Conservation (phyloP, 805 yeast genomes). For the Candida silvicultrix region DNA sequence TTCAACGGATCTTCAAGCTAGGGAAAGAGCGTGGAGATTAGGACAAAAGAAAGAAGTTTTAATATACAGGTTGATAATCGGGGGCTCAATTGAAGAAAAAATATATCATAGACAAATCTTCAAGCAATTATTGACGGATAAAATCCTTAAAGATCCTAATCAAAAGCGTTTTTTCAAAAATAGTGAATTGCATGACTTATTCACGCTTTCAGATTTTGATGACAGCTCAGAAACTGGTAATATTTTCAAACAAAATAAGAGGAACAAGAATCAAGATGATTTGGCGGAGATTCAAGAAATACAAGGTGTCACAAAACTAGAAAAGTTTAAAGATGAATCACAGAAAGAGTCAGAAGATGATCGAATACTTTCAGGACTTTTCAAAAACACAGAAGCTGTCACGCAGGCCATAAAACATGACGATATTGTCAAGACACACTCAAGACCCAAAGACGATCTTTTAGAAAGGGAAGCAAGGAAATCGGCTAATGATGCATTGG, state of each 20-base stretch:
- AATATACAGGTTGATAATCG: slow-evolving; percentile 85
- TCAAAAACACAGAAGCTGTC: slow-evolving; percentile 57
- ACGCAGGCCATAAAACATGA: slow-evolving; percentile 79
- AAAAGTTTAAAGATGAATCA: slow-evolving; percentile 44
- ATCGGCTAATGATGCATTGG: slow-evolving; percentile 46
- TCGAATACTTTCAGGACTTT: slow-evolving; percentile 67
- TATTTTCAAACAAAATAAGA: slow-evolving; percentile 40
- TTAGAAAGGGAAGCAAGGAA: slow-evolving; percentile 58
- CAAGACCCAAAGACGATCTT: slow-evolving; percentile 23
- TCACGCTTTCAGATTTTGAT: slow-evolving; percentile 67
- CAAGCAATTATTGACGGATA: slow-evolving; percentile 89
- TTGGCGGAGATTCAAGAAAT: slow-evolving; percentile 56
- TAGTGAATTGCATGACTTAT: slow-evolving; percentile 86
- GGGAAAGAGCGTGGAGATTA: slow-evolving; percentile 95
- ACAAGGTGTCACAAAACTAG: slow-evolving; percentile 69
- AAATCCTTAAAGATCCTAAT: slow-evolving; percentile 90
- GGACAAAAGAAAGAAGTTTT: slow-evolving; percentile 93
- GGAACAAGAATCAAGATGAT: slow-evolving; percentile 49
- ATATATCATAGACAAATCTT: slow-evolving; percentile 95
- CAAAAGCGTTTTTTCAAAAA: slow-evolving; percentile 89
- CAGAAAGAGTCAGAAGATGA: slow-evolving; percentile 42
- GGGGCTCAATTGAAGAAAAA: slow-evolving; percentile 95
- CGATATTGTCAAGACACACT: slow-evolving; percentile 51
- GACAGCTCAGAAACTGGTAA: slow-evolving; percentile 58
- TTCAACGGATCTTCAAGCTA: slow-evolving; percentile 92